Percentiles rank a stretch among this genome's conserved stretches.
These are phyloP conservation scores for Jatropha multifida DNA, from an alignment of 441 rosid species.

Conservation along the genomic window DNA sequence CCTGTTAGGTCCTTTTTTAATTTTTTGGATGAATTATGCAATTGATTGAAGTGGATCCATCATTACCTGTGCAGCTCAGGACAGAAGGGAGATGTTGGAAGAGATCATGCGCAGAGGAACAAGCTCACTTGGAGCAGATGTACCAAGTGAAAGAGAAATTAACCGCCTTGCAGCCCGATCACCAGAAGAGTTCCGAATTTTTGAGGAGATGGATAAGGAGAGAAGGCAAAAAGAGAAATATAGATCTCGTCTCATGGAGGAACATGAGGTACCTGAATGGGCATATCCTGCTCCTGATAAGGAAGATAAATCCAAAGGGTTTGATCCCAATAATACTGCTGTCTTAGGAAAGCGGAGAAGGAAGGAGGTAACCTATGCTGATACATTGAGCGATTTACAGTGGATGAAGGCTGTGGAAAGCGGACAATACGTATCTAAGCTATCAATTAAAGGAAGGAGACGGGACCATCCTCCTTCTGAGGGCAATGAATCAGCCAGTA, in stretches of 20 bases:
- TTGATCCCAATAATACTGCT: conserved; percentile 44
- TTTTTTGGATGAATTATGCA: conserved; percentile 10
- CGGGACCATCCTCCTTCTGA: conserved; percentile 39
- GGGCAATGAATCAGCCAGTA: conserved; percentile 46
- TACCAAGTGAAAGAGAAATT: conserved; percentile 99
- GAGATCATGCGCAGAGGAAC: conserved; percentile 98
- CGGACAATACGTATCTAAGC: conserved; percentile 63
- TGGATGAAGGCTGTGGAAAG: conserved; percentile 95
- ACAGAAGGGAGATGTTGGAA: conserved; percentile 92
- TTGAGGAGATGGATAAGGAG: conserved; percentile 97
- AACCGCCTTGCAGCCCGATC: conserved; percentile 94
- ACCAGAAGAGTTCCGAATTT: conserved; percentile 84
- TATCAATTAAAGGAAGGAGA: conserved; percentile 49
- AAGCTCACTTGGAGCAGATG: conserved; percentile 93
- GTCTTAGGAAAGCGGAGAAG: conserved; percentile 82
- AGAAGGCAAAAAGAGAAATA: conserved; percentile 85
- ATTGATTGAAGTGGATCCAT: conserved; percentile 20
- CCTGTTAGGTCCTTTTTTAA: not conserved
- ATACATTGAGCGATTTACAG: conserved; percentile 77
- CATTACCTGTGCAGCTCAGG: conserved; percentile 70
- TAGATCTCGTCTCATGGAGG: conserved; percentile 93
- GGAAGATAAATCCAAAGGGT: conserved; percentile 60
- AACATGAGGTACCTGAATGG: conserved; percentile 99
- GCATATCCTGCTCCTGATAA: conserved; percentile 61
- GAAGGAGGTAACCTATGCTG: conserved; percentile 79